Evolutionary conservation across 768 basidiomycete genomes (phyloP).

Genomic region (Xanthoconium stramineum): DNA sequence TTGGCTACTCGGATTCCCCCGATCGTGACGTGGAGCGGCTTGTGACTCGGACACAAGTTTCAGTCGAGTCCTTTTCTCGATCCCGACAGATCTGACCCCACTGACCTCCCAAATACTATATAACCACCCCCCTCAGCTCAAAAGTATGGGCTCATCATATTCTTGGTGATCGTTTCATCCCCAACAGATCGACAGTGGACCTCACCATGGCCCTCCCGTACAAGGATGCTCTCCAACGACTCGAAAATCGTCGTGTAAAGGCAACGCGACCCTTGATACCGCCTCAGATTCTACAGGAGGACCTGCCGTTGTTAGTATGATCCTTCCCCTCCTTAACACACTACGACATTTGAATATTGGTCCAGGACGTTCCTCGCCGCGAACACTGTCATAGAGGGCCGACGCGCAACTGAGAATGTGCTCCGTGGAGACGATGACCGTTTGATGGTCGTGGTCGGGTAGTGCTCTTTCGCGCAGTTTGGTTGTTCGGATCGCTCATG

Average conservation of each 20-base stretch:
- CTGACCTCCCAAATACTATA: slow-evolving; percentile 9
- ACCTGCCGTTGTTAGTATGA: slow-evolving; percentile 71
- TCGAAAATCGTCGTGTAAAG: slow-evolving; percentile 87
- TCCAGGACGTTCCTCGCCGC: slow-evolving; percentile 73
- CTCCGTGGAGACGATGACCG: slow-evolving; percentile 80
- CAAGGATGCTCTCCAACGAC: slow-evolving; percentile 72
- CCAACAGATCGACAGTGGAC: slow-evolving; percentile 34
- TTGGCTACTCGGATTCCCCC: neutral
- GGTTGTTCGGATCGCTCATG: slow-evolving; percentile 6
- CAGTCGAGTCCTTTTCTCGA: neutral
- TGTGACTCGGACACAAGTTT: neutral
- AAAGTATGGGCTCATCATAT: slow-evolving; percentile 18
- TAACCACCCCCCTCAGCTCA: neutral
- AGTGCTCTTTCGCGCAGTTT: slow-evolving; percentile 18
- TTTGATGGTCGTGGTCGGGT: slow-evolving; percentile 89
- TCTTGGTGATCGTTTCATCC: slow-evolving; percentile 8
- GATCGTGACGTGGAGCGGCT: slow-evolving; percentile 7
- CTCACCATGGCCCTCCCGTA: slow-evolving; percentile 68
- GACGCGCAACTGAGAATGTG: slow-evolving; percentile 72
- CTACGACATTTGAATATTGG: too few species aligned
- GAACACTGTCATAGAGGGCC: slow-evolving; percentile 86
- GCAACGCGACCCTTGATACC: slow-evolving; percentile 87
- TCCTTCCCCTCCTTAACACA: neutral
- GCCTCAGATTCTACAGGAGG: slow-evolving; percentile 92
- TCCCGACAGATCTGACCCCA: slow-evolving; percentile 6